Evolutionary conservation across 352 stramenopile species (phyloP).

Genomic region (Saprolegnia diclina): DNA sequence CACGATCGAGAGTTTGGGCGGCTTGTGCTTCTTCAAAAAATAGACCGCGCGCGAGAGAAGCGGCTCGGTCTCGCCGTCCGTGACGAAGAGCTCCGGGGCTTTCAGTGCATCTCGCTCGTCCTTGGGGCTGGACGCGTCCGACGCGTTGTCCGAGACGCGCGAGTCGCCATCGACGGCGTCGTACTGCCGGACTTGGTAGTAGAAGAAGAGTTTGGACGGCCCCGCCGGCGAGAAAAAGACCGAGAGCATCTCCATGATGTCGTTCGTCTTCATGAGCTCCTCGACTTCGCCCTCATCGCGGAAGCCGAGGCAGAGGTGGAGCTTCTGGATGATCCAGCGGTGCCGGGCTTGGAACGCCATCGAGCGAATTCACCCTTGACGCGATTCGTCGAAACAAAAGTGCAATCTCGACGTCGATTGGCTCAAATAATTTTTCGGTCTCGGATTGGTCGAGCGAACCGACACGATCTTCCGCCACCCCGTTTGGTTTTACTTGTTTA

Average conservation of each 20-base stretch:
- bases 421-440: neutral
- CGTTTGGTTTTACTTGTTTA: no score
- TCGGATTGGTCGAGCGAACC: neutral
- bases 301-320: slow-evolving; percentile 70
- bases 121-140: neutral
- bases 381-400: neutral
- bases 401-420: neutral
- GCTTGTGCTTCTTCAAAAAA: slow-evolving; percentile 49
- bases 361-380: neutral
- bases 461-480: neutral
- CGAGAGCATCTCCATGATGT: slow-evolving; percentile 69
- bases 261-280: slow-evolving; percentile 70
- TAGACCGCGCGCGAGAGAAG: slow-evolving; percentile 62
- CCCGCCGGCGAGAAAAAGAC: slow-evolving; percentile 67
- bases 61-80: slow-evolving; percentile 64
- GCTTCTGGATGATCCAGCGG: slow-evolving; percentile 78
- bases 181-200: slow-evolving; percentile 45
- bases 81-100: slow-evolving; percentile 67
- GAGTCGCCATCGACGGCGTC: slow-evolving; percentile 23
- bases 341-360: slow-evolving; percentile 84
- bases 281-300: slow-evolving; percentile 67
- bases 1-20: slow-evolving; percentile 10
- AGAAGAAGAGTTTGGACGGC: slow-evolving; percentile 72
- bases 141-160: slow-evolving; percentile 2
- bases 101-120: neutral